Percentiles rank a stretch among this genome's conserved stretches.
These are phyloP conservation scores for Clonostachys rosea DNA, from an alignment of 2,329 filamentous ascomycete genomes.

Conservation along the genomic window DNA sequence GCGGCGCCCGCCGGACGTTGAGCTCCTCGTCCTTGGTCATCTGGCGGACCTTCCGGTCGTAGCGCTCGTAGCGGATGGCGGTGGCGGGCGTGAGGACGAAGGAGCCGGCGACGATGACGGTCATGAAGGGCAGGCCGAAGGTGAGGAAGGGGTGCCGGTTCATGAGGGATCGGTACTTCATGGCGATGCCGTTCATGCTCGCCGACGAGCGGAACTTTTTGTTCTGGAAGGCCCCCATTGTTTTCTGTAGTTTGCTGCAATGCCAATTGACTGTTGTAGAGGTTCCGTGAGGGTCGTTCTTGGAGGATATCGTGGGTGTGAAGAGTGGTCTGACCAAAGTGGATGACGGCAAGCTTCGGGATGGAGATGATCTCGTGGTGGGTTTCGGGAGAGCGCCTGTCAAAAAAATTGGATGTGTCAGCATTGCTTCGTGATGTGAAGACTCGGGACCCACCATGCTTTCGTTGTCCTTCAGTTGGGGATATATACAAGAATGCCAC, in stretches of 20 bases:
- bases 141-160: conserved; percentile 80
- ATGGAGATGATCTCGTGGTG: too few relatives aligned
- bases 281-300: background rate
- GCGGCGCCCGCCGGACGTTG: conserved; percentile 66
- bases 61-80: conserved; percentile 86
- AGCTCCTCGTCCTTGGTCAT: conserved; percentile 83
- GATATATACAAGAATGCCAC: too few relatives aligned
- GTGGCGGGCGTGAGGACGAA: conserved; percentile 95
- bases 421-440: too few relatives aligned
- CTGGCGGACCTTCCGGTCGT: conserved; percentile 85
- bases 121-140: conserved; percentile 90
- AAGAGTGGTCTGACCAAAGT: too few relatives aligned
- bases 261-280: background rate
- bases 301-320: background rate
- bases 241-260: background rate
- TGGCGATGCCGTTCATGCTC: conserved; percentile 64
- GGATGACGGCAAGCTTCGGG: too few relatives aligned
- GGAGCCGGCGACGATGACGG: conserved; percentile 83
- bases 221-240: conserved; percentile 52
- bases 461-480: too few relatives aligned
- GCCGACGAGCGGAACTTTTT: conserved; percentile 68
- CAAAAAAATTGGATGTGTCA: too few relatives aligned
- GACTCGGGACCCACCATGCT: too few relatives aligned
- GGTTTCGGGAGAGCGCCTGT: too few relatives aligned
- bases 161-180: conserved; percentile 71